Conservation (phyloP, 768 basidiomycete genomes). For the Hericium coralloides region DNA sequence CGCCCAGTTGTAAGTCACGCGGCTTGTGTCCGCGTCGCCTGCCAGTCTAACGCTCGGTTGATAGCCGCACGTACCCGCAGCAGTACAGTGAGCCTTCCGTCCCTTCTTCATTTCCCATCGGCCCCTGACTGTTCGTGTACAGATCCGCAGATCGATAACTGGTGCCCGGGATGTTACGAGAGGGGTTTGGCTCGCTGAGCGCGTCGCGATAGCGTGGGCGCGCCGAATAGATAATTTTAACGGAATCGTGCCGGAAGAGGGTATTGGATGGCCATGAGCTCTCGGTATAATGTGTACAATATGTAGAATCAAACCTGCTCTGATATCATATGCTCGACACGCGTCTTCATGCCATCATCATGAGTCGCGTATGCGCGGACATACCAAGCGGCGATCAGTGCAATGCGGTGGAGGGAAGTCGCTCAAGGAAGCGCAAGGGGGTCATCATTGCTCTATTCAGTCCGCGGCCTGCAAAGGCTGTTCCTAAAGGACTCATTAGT, state of each 20-base stretch:
- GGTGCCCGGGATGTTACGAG: conserved; percentile 24
- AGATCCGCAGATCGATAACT: conserved; percentile 29
- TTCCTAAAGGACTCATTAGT: background rate
- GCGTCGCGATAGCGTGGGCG: background rate
- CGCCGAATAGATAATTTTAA: background rate
- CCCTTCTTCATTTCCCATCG: conserved; percentile 1
- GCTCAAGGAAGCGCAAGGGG: background rate
- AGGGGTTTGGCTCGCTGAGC: conserved; percentile 8
- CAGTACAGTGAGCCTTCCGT: conserved; percentile 45
- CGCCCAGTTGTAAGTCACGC: conserved; percentile 10
- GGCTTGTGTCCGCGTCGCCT: background rate
- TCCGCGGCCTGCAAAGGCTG: background rate
- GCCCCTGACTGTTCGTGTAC: conserved; percentile 4
- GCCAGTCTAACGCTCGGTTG: conserved; percentile 12
- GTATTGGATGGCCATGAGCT: background rate
- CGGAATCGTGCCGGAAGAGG: background rate
- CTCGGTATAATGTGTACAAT: background rate
- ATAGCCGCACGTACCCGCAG: conserved; percentile 63
- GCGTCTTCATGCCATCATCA: background rate
- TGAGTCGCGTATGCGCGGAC: background rate
- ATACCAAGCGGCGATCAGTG: background rate
- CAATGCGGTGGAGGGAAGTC: background rate
- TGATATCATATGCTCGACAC: no score
- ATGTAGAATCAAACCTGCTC: background rate
- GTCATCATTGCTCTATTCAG: background rate